phyloP scores from a whole-genome alignment of 73 alveolate species.

The Strombidium stylifer region DNA sequence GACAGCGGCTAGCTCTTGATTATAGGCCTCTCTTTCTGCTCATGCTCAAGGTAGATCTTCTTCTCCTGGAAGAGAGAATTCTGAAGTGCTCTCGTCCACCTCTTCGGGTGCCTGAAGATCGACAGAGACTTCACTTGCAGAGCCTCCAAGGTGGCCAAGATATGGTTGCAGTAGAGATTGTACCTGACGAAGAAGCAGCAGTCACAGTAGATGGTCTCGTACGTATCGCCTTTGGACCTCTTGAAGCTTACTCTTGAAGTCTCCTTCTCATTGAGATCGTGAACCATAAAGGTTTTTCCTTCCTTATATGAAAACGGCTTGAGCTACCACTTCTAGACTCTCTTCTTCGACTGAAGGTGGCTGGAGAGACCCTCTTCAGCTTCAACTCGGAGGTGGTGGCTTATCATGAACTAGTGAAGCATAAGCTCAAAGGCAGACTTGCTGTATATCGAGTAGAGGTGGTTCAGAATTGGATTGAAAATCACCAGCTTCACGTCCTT shows the following conservation, averaged over 20 bases:
- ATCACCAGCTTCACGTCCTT: slow-evolving; percentile 10
- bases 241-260: too few species aligned
- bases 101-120: background rate
- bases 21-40: background rate
- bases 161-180: slow-evolving; percentile 22
- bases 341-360: too few species aligned
- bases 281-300: too few species aligned
- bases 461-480: slow-evolving; percentile 38
- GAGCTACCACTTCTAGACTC: too few species aligned
- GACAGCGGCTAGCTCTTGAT: background rate
- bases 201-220: too few species aligned
- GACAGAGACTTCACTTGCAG: background rate
- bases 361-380: too few species aligned
- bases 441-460: slow-evolving; percentile 22
- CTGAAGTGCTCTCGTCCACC: background rate
- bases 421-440: slow-evolving; percentile 33
- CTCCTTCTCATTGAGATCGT: too few species aligned
- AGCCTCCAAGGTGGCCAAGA: slow-evolving; percentile 12
- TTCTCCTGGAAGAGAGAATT: background rate
- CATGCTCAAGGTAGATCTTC: background rate
- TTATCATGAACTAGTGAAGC: slow-evolving; percentile 18
- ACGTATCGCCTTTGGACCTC: too few species aligned
- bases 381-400: slow-evolving; percentile 26
- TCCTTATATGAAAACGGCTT: too few species aligned
- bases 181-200: slow-evolving; percentile 4